Evolutionary conservation across 1,284 basidiomycete species (phyloP), one percentile per base, ranked within the genome.

Genomic region (Neonothopanus nambi): DNA sequence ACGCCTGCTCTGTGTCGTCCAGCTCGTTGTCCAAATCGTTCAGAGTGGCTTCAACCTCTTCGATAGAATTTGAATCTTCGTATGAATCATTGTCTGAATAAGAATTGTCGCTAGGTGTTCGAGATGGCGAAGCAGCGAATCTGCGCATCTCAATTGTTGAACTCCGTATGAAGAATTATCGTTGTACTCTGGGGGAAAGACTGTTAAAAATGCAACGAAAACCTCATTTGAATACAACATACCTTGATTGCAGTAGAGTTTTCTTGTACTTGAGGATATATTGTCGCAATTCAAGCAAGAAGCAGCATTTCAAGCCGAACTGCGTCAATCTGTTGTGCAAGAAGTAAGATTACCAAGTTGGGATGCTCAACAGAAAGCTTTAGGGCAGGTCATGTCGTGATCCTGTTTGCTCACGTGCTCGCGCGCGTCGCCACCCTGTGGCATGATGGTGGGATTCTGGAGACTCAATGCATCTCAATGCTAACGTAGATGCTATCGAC

Each of bases 41-140:
- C 41, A 91, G 75, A 13, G 81, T 76, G 17, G 79, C 82, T 65
- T 89, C 87, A 18, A 90, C 86, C 66, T 89, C 85, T 57, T 77
- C 74, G 50, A 78, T 66, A 9, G 77, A 79, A 60, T 79, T 72
- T 54, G 70, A 70, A 57, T 79, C 77, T 28, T 68, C 70, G 61
- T 76, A 79, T 7, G 65, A 63, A 57, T 77, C 73, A 12, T 59
- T 52, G 51, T 71, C 63, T 12, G 45, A 57, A 39, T 44, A 56
- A 36, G 47, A 49, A 43, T 52, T 52, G 11, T 51, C 40, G 26
- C 46, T 35, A n/a, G n/a, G n/a, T 46, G 51, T 52, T 44, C 35
- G 30, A 44, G 50, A 37, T 28, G 51, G 51, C 30, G 55, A 57
- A 49, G 35, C 44, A 45, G 55, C 24, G 23, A 37, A 28, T 51